Percentiles rank a stretch among this genome's conserved stretches.
Evolutionary conservation across 768 basidiomycete genomes (phyloP).

Genomic region (Xerocomus brunneocitrinus): DNA sequence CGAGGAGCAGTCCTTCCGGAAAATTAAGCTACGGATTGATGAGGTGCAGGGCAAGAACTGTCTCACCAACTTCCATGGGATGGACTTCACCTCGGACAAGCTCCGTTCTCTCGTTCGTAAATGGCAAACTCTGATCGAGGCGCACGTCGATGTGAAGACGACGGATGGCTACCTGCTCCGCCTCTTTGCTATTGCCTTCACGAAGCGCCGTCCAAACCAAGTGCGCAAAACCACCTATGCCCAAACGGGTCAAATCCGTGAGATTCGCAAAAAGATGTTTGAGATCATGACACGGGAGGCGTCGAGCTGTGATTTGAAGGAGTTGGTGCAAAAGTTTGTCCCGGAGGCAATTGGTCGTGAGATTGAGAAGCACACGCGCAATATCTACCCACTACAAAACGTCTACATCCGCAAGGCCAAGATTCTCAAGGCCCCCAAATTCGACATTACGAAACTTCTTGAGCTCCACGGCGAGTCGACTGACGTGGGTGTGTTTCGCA

Average conservation of each 20-base stretch:
- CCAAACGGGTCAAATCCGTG: constrained; percentile 88
- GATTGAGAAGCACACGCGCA: constrained; percentile 96
- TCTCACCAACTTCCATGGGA: constrained; percentile 99
- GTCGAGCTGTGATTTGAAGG: constrained; percentile 93
- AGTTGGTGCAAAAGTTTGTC: constrained; percentile 97
- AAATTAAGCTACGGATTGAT: constrained; percentile 97
- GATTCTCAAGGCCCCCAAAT: constrained; percentile 97
- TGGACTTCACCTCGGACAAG: constrained; percentile 99
- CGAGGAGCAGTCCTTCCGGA: constrained; percentile 98
- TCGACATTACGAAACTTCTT: constrained; percentile 91
- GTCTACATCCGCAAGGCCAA: constrained; percentile 99
- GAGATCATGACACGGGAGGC: constrained; percentile 98
- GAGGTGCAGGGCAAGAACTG: constrained; percentile 98
- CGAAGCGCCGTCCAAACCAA: constrained; percentile 92
- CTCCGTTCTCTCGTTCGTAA: constrained; percentile 99
- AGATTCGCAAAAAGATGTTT: constrained; percentile 99
- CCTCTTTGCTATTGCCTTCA: constrained; percentile 98
- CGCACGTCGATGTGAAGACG: constrained; percentile 97
- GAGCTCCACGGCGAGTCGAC: constrained; percentile 95
- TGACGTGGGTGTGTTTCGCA: constrained; percentile 55
- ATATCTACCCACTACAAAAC: constrained; percentile 98
- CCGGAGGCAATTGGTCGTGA: constrained; percentile 98
- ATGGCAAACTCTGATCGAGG: constrained; percentile 99
- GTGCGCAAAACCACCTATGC: constrained; percentile 99
- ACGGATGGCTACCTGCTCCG: constrained; percentile 99